These are phyloP conservation scores for Sporothrix humicola DNA, from an alignment of 2,329 filamentous ascomycete genomes.

Conservation along the genomic window DNA sequence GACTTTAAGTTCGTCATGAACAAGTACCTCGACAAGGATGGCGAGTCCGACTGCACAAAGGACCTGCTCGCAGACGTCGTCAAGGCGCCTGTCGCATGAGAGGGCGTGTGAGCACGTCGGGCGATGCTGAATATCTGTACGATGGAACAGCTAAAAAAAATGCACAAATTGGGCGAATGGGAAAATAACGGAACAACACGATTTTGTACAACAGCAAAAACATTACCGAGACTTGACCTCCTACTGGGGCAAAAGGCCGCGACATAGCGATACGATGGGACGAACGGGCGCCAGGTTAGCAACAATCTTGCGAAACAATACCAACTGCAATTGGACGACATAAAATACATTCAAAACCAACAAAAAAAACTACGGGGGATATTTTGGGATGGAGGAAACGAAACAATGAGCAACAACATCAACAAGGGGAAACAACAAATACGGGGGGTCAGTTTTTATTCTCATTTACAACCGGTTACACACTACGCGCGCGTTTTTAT, in stretches of 20 bases:
- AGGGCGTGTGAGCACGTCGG: neutral
- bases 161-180: slow-evolving; percentile 20
- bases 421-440: slow-evolving; percentile 21
- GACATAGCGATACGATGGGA: slow-evolving; percentile 17
- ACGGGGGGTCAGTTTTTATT: neutral
- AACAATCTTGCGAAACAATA: slow-evolving; percentile 20
- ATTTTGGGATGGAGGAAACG: neutral
- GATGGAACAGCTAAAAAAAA: slow-evolving; percentile 11
- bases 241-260: neutral
- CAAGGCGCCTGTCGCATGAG: slow-evolving; percentile 13
- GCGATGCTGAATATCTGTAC: slow-evolving; percentile 1
- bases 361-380: neutral
- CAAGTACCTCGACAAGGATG: slow-evolving; percentile 60
- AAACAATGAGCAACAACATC: neutral
- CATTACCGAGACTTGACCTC: neutral
- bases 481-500: slow-evolving; percentile 9
- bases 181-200: slow-evolving; percentile 1
- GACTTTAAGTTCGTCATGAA: slow-evolving; percentile 83
- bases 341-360: neutral
- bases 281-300: slow-evolving; percentile 16
- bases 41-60: slow-evolving; percentile 22
- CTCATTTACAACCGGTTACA: slow-evolving; percentile 28
- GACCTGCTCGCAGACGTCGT: slow-evolving; percentile 19
- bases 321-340: slow-evolving; percentile 7
- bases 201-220: slow-evolving; percentile 23